A percentile compares a stretch with the other conserved stretches of the same genome.
Evolutionary conservation across 331 rosid genomes (phyloP).

Genomic region (Acacia concinna): DNA sequence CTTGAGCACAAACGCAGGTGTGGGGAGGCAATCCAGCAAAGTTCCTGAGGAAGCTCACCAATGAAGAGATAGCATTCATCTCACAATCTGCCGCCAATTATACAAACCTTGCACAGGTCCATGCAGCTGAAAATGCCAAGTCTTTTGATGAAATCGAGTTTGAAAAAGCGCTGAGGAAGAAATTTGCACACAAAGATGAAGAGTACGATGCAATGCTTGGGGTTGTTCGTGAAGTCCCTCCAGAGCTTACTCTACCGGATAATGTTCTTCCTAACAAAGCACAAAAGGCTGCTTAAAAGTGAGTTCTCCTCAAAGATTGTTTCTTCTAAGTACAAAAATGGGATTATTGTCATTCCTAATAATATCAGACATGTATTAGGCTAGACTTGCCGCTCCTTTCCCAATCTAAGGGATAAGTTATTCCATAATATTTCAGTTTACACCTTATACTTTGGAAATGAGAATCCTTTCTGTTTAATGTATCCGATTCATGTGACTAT

Average conservation of each 20-base stretch:
- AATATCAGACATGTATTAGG: constrained; percentile 53
- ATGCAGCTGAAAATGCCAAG: constrained; percentile 62
- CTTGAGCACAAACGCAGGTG: constrained; percentile 43
- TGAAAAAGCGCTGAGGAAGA: constrained; percentile 64
- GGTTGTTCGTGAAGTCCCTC: constrained; percentile 64
- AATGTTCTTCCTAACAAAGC: constrained; percentile 58
- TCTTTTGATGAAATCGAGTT: constrained; percentile 60
- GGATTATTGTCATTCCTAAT: constrained; percentile 45
- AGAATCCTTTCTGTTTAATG: constrained; percentile 33
- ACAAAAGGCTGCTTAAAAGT: constrained; percentile 37
- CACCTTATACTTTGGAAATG: constrained; percentile 27
- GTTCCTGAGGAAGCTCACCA: constrained; percentile 62
- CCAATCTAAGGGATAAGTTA: constrained; percentile 25
- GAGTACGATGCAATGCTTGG: constrained; percentile 68
- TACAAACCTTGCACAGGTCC: constrained; percentile 60
- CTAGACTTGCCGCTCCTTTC: constrained; percentile 39
- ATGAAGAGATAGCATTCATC: constrained; percentile 55
- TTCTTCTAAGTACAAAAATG: constrained; percentile 22
- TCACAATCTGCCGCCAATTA: constrained; percentile 55
- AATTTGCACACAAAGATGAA: constrained; percentile 53
- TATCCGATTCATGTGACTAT: constrained; percentile 24
- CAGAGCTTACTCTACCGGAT: constrained; percentile 63
- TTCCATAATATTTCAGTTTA: constrained; percentile 27
- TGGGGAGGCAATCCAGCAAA: constrained; percentile 72
- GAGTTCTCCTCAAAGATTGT: constrained; percentile 12